phyloP scores from a whole-genome alignment of 1,139 yeast species.

The Arxiozyma telluris region DNA sequence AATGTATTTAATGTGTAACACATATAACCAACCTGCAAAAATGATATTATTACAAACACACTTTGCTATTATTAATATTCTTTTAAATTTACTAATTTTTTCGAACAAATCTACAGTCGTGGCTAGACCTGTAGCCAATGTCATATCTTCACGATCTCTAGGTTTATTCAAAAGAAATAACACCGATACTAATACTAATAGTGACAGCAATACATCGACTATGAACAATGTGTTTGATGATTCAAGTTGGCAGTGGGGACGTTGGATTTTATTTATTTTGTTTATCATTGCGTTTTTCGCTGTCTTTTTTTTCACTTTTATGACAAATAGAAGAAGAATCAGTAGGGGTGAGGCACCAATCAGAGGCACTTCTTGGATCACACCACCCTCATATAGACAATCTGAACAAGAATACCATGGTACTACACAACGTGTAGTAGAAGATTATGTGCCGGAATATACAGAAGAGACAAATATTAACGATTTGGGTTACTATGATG shows the following conservation, averaged over 20 bases:
- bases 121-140: background rate
- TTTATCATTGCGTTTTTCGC: slow-evolving; percentile 38
- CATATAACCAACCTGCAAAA: background rate
- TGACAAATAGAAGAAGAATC: slow-evolving; percentile 49
- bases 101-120: background rate
- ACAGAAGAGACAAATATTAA: slow-evolving; percentile 55
- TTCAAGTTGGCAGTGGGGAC: slow-evolving; percentile 27
- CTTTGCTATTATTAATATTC: background rate
- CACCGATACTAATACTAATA: background rate
- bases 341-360: slow-evolving; percentile 60
- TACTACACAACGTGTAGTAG: slow-evolving; percentile 32
- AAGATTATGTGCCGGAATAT: slow-evolving; percentile 54
- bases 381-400: slow-evolving; percentile 80
- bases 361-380: slow-evolving; percentile 81
- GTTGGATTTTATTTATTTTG: slow-evolving; percentile 45
- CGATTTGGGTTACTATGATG: slow-evolving; percentile 78
- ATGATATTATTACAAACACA: background rate
- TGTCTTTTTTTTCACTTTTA: slow-evolving; percentile 39
- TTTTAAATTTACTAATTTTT: background rate
- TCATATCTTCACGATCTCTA: background rate
- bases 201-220: background rate
- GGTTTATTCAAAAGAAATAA: slow-evolving; percentile 1
- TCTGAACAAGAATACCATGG: slow-evolving; percentile 55
- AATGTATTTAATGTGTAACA: no score
- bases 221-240: slow-evolving; percentile 9